Evolutionary conservation across 306 rosid species (phyloP).

Genomic region (Gleditsia sinensis): DNA sequence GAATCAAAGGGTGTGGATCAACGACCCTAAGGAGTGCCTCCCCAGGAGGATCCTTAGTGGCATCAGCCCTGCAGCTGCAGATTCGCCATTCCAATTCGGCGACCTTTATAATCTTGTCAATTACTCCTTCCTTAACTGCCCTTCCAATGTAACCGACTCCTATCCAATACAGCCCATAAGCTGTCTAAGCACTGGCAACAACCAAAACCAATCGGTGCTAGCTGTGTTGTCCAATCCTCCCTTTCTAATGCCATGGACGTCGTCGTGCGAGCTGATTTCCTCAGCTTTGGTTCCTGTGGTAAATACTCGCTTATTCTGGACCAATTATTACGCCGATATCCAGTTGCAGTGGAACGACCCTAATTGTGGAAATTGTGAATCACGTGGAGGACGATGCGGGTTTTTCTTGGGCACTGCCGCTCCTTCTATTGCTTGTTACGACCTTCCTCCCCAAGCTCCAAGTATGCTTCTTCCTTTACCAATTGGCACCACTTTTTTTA

Average conservation of each 20-base stretch:
- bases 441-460: conserved; percentile 18
- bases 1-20: background rate
- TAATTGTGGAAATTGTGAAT: background rate
- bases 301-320: background rate
- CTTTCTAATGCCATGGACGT: background rate
- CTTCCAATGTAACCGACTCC: background rate
- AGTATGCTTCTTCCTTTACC: background rate
- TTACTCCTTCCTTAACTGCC: background rate
- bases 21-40: background rate
- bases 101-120: background rate
- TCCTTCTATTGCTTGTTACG: conserved; percentile 18
- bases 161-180: background rate
- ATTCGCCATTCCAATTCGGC: background rate
- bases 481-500: no score
- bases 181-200: background rate
- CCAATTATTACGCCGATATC: background rate
- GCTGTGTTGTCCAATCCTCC: background rate
- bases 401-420: background rate
- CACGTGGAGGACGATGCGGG: conserved; percentile 38
- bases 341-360: background rate
- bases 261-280: background rate
- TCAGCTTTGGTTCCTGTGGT: background rate
- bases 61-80: background rate
- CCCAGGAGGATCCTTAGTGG: background rate
- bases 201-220: background rate